Percentiles rank a stretch among this genome's conserved stretches.
phyloP scores from a whole-genome alignment of 2,329 filamentous ascomycete genomes.

The Cercospora janseana region DNA sequence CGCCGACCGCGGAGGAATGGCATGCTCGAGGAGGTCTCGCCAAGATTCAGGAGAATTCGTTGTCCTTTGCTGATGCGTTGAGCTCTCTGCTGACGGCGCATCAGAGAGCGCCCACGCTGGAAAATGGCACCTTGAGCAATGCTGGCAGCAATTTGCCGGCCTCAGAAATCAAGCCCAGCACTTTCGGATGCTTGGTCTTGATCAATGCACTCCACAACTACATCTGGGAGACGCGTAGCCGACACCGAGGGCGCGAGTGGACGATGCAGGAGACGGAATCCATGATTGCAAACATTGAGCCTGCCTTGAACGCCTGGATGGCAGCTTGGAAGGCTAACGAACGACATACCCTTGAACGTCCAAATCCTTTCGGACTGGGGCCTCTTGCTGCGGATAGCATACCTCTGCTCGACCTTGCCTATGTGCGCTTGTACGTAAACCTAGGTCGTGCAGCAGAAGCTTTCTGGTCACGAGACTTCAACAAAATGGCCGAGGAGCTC shows the following conservation, averaged over 20 bases:
- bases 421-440: slow-evolving; percentile 89
- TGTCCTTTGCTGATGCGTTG: slow-evolving; percentile 79
- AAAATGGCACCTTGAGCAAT: slow-evolving; percentile 24
- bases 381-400: slow-evolving; percentile 88
- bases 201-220: slow-evolving; percentile 97
- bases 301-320: slow-evolving; percentile 91
- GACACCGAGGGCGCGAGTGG: slow-evolving; percentile 85
- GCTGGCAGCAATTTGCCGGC: slow-evolving; percentile 21
- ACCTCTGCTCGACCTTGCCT: slow-evolving; percentile 84
- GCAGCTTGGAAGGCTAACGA: slow-evolving; percentile 85
- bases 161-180: slow-evolving; percentile 71
- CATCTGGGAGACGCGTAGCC: slow-evolving; percentile 94
- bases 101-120: slow-evolving; percentile 47
- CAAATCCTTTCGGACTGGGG: slow-evolving; percentile 77
- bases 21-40: slow-evolving; percentile 70
- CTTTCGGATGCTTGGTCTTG: slow-evolving; percentile 84
- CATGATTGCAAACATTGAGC: slow-evolving; percentile 94
- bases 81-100: slow-evolving; percentile 78
- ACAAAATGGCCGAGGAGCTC: slow-evolving; percentile 84
- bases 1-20: slow-evolving; percentile 80
- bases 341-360: slow-evolving; percentile 76
- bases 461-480: slow-evolving; percentile 92
- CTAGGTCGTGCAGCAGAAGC: slow-evolving; percentile 88
- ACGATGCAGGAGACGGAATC: slow-evolving; percentile 89
- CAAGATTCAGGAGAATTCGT: slow-evolving; percentile 65